Conservation (phyloP, 768 basidiomycete species). For the Gymnopilus junonius region DNA sequence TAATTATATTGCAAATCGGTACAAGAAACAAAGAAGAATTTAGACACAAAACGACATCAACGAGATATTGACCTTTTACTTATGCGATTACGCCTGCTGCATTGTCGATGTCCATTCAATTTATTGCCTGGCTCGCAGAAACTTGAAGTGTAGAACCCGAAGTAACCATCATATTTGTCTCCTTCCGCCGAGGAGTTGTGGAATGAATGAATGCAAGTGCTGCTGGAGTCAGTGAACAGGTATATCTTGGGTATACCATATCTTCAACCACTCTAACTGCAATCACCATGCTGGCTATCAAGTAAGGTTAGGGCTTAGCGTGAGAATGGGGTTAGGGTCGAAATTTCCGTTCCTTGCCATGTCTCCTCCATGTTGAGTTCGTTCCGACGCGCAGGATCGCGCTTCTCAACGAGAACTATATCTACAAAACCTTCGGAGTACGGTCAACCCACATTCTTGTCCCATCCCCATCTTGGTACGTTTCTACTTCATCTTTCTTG, state of each 20-base stretch:
- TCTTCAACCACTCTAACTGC: too few relatives aligned
- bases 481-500: slow-evolving; percentile 25
- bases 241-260: too few relatives aligned
- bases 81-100: background rate
- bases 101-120: too few relatives aligned
- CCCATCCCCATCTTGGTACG: slow-evolving; percentile 83
- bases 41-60: too few relatives aligned
- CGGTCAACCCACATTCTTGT: slow-evolving; percentile 78
- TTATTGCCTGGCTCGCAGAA: too few relatives aligned
- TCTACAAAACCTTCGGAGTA: slow-evolving; percentile 69
- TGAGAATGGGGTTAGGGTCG: slow-evolving; percentile 28
- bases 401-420: slow-evolving; percentile 21
- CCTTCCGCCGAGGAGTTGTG: too few relatives aligned
- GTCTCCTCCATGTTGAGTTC: slow-evolving; percentile 28
- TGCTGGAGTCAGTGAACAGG: too few relatives aligned
- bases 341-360: slow-evolving; percentile 12
- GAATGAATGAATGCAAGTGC: too few relatives aligned
- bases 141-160: too few relatives aligned
- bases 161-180: too few relatives aligned
- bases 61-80: too few relatives aligned
- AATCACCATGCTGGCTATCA: background rate
- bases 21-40: background rate
- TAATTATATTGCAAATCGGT: background rate
- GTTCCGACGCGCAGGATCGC: slow-evolving; percentile 23
- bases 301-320: slow-evolving; percentile 11